Evolutionary conservation across 1,139 yeast species (phyloP).

Genomic region (Saccharomycopsis hybrid): DNA sequence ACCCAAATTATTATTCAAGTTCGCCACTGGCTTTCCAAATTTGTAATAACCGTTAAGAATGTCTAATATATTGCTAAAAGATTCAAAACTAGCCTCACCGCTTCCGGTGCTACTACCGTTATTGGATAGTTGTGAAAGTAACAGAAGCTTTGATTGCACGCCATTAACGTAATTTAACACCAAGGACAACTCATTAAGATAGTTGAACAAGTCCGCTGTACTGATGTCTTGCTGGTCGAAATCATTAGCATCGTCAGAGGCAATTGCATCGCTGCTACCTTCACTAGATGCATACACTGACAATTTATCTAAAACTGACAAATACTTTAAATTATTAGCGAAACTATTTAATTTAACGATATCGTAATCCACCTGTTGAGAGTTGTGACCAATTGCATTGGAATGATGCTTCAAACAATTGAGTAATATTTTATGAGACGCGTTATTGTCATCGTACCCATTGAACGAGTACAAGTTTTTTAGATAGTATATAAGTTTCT

Average conservation of each 20-base stretch:
- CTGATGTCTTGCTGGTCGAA: neutral
- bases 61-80: constrained; percentile 6
- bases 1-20: constrained; percentile 13
- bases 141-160: neutral
- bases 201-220: constrained; percentile 14
- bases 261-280: neutral
- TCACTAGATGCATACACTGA: constrained; percentile 9
- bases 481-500: constrained; percentile 1
- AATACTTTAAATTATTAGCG: constrained; percentile 12
- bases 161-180: constrained; percentile 5
- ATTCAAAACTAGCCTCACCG: neutral
- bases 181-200: constrained; percentile 16
- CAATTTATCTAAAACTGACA: constrained; percentile 14
- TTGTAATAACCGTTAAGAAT: constrained; percentile 15
- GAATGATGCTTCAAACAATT: constrained; percentile 2
- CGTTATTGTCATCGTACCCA: neutral
- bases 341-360: constrained; percentile 10
- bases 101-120: too few relatives aligned
- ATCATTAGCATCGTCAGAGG: neutral
- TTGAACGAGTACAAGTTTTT: constrained; percentile 13
- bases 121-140: neutral
- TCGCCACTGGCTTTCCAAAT: constrained; percentile 11
- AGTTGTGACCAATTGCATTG: too few relatives aligned
- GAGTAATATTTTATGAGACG: constrained; percentile 5
- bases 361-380: constrained; percentile 10